These are phyloP conservation scores for Geotrichum candidum DNA, from an alignment of 1,139 yeast genomes.

Conservation along the genomic window DNA sequence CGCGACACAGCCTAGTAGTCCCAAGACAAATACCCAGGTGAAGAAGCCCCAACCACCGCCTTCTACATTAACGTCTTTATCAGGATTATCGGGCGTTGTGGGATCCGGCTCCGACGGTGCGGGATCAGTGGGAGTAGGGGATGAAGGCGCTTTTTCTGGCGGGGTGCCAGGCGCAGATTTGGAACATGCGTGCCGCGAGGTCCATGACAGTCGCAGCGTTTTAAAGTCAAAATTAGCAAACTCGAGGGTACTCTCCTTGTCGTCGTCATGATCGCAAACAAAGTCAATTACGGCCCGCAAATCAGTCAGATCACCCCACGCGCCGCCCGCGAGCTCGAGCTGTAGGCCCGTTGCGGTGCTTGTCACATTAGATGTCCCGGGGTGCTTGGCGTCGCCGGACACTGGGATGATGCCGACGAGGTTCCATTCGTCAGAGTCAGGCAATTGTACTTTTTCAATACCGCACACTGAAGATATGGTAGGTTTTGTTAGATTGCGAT, in stretches of 20 bases:
- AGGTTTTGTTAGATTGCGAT: background rate
- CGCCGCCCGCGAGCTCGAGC: slow-evolving; percentile 48
- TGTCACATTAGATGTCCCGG: slow-evolving; percentile 16
- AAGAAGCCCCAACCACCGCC: slow-evolving; percentile 33
- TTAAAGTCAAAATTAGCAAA: slow-evolving; percentile 37
- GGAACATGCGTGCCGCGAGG: slow-evolving; percentile 41
- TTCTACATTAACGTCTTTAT: slow-evolving; percentile 26
- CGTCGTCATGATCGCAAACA: slow-evolving; percentile 44
- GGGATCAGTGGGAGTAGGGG: slow-evolving; percentile 3
- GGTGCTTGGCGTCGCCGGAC: slow-evolving; percentile 30
- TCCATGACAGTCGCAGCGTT: slow-evolving; percentile 33
- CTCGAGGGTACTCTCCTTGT: slow-evolving; percentile 29
- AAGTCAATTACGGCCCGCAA: slow-evolving; percentile 50
- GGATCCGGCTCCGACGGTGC: slow-evolving; percentile 6
- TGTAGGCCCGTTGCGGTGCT: slow-evolving; percentile 36
- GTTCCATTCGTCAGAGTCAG: slow-evolving; percentile 37
- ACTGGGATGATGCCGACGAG: slow-evolving; percentile 55
- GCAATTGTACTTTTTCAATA: slow-evolving; percentile 40
- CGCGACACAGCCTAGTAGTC: slow-evolving; percentile 60
- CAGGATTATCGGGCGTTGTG: slow-evolving; percentile 7
- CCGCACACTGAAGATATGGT: slow-evolving; percentile 40
- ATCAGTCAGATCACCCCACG: slow-evolving; percentile 59
- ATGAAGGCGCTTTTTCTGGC: background rate
- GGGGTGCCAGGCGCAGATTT: slow-evolving; percentile 17
- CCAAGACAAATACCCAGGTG: slow-evolving; percentile 40